Evolutionary conservation across 2,329 filamentous ascomycete species (phyloP).

Genomic region (Ophiostoma tasmaniense): DNA sequence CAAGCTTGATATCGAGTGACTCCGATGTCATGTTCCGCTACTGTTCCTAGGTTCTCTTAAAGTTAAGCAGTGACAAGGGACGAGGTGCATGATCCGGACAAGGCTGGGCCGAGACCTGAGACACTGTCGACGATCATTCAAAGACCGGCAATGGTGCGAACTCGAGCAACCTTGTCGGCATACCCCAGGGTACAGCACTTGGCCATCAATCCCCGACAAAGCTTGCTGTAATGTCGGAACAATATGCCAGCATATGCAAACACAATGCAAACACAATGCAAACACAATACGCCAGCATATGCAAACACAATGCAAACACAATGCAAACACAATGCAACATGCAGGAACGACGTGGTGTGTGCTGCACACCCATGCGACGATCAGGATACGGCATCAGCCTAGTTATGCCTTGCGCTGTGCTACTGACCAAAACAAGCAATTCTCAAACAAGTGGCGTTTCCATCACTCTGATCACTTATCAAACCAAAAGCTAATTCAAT

Average conservation of each 20-base stretch:
- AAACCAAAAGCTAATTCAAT: background rate
- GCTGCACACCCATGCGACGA: background rate
- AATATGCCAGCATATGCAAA: background rate
- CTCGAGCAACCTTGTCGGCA: background rate
- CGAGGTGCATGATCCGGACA: background rate
- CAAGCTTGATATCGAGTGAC: background rate
- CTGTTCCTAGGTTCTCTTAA: background rate
- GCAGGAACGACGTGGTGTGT: background rate
- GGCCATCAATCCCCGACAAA: slow-evolving; percentile 1
- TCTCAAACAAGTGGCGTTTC: slow-evolving; percentile 4
- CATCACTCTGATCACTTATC: background rate
- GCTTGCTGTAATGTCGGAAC: background rate
- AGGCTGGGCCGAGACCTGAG: background rate
- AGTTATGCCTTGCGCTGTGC: background rate
- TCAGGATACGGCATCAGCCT: background rate
- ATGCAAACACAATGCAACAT: background rate
- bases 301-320: background rate
- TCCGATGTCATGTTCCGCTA: background rate
- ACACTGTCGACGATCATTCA: background rate
- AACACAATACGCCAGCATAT: background rate
- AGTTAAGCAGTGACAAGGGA: background rate
- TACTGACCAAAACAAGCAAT: background rate
- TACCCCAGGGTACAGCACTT: background rate
- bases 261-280: too few relatives aligned
- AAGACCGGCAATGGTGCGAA: background rate